These are phyloP conservation scores for Nitzschia putrida DNA, from an alignment of 108 stramenopile species.

Conservation along the genomic window DNA sequence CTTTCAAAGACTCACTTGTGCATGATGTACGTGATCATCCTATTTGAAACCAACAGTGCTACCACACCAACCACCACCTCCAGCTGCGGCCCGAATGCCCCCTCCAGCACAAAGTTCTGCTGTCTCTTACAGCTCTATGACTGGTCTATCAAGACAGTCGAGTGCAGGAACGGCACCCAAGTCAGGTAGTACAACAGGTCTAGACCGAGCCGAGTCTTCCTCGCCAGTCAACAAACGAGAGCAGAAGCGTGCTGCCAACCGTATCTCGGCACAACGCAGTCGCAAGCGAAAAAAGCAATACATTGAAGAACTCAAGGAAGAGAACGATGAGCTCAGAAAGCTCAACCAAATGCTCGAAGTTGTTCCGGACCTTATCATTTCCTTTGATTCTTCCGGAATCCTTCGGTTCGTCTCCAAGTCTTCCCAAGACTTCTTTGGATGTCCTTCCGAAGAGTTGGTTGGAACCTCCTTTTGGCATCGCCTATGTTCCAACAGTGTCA, in stretches of 20 bases:
- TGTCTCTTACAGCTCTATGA: too few species aligned
- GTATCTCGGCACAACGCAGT: slow-evolving; percentile 87
- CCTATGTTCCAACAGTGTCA: slow-evolving; percentile 68
- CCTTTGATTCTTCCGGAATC: slow-evolving; percentile 82
- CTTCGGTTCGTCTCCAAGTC: slow-evolving; percentile 78
- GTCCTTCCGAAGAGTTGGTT: slow-evolving; percentile 52
- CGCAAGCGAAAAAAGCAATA: slow-evolving; percentile 93
- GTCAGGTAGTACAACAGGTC: too few species aligned
- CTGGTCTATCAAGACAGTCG: too few species aligned
- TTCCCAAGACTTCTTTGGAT: slow-evolving; percentile 55
- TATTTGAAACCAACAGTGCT: too few species aligned
- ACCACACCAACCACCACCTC: too few species aligned
- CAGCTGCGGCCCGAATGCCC: too few species aligned
- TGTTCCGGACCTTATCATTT: slow-evolving; percentile 84
- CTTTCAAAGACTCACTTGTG: too few species aligned
- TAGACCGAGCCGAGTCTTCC: too few species aligned
- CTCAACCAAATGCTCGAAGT: slow-evolving; percentile 80
- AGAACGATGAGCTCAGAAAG: slow-evolving; percentile 75
- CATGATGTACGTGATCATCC: too few species aligned
- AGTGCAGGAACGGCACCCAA: too few species aligned
- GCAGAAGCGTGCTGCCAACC: slow-evolving; percentile 81
- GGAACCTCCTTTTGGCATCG: slow-evolving; percentile 81
- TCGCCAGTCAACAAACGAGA: slow-evolving; percentile 66
- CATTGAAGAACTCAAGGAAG: slow-evolving; percentile 91
- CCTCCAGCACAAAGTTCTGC: too few species aligned